Evolutionary conservation across 2,329 filamentous ascomycete genomes (phyloP), one percentile per base, ranked within the genome.

Genomic region (Aspergillus neotritici): DNA sequence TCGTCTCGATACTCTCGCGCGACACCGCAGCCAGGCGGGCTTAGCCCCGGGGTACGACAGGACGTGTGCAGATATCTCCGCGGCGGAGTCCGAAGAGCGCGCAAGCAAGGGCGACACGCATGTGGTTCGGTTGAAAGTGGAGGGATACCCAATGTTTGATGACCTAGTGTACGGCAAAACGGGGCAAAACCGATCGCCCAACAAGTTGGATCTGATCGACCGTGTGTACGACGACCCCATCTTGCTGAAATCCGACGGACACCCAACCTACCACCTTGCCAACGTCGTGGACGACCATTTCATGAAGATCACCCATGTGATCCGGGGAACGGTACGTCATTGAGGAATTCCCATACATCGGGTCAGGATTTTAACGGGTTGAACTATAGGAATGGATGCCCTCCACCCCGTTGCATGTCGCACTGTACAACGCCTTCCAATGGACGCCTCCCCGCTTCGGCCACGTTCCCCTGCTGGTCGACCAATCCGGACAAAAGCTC

Each of bases 251-350:
- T 84, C 83, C 1, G 93, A 98, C 62, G 90, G 89, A 0, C 86
- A 86, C 51, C 93, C 93, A 0, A 98, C 94, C 0, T 98, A 98
- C 60, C 93, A 98, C 65, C 83, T 98, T 48, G 93, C 93, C 4
- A 98, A 97, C 60, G 91, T 98, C 7, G 84, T 98, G 4, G 93
- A 98, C 60, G 93, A 98, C 60, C 87, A 96, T 64, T 74, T 85
- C 47, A 98, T 98, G 93, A 72, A 87, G 47, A 94, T 98, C 53
- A 96, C 90, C 0, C 91, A 97, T 65, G 93, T 98, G 11, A 86
- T 98, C 46, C 83, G 93, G 33, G 93, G 91, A 41, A 84, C 85
- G 17, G 83, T 86, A 67, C 57, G 77, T 66, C 3, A 17, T 28
- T 21, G 41, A 14, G 33, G 14, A 34, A 46, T 3, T 17, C 38